A percentile compares a stretch with the other conserved stretches of the same genome.
phyloP scores from a whole-genome alignment of 768 basidiomycete genomes.

The Mycena rebaudengoi region DNA sequence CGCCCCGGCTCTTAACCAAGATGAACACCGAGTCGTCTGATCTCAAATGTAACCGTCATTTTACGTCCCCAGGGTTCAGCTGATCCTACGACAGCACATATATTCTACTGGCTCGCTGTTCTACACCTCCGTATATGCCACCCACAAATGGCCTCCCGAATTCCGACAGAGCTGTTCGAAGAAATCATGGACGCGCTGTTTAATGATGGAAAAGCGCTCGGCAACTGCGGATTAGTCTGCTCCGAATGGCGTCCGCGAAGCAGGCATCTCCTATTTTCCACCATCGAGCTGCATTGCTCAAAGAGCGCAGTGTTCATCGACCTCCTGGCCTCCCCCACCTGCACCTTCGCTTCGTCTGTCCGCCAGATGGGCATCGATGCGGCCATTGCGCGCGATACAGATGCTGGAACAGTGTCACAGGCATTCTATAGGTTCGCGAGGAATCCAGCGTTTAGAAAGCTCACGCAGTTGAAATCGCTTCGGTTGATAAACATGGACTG shows the following conservation, averaged over 20 bases:
- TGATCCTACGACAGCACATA: background rate
- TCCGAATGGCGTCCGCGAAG: slow-evolving; percentile 24
- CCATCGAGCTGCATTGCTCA: background rate
- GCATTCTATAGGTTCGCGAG: slow-evolving; percentile 2
- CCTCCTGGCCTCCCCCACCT: slow-evolving; percentile 4
- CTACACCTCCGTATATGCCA: background rate
- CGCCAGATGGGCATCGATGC: background rate
- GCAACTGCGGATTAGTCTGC: slow-evolving; percentile 30
- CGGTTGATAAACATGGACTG: slow-evolving; percentile 10
- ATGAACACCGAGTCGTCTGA: too few species aligned
- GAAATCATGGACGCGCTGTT: slow-evolving; percentile 26
- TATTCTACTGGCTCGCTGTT: background rate
- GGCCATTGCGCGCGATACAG: background rate
- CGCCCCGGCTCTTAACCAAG: too few species aligned
- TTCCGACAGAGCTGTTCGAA: slow-evolving; percentile 29
- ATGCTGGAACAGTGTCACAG: background rate
- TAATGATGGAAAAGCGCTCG: slow-evolving; percentile 20
- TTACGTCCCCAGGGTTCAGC: too few species aligned
- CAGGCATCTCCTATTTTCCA: slow-evolving; percentile 28
- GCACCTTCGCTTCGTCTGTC: background rate
- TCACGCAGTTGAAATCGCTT: background rate
- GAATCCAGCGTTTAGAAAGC: background rate
- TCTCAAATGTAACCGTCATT: too few species aligned
- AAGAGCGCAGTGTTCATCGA: background rate
- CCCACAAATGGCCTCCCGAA: background rate